A percentile compares a stretch with the other conserved stretches of the same genome.
Evolutionary conservation across 371 early-diverging fungal genomes (phyloP).

Genomic region (Batkoa obscura): DNA sequence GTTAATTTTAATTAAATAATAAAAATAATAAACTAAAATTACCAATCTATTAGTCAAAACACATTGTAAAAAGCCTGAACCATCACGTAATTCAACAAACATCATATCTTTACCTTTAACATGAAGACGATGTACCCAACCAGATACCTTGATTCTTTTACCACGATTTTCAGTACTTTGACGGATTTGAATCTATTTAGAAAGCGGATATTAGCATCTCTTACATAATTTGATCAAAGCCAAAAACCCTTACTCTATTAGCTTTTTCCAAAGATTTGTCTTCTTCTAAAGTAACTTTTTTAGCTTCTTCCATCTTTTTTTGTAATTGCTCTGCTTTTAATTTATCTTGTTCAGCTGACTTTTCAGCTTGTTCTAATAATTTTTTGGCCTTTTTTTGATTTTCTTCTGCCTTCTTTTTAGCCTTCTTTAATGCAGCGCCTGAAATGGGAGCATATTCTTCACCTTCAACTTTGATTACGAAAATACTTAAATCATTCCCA

Average conservation of each 20-base stretch:
- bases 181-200: slow-evolving; percentile 56
- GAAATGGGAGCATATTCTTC: slow-evolving; percentile 53
- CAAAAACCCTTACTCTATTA: slow-evolving; percentile 23
- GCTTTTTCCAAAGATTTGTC: slow-evolving; percentile 64
- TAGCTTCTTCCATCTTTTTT: slow-evolving; percentile 67
- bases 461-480: slow-evolving; percentile 38
- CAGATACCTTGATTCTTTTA: slow-evolving; percentile 69
- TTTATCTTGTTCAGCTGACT: slow-evolving; percentile 42
- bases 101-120: slow-evolving; percentile 94
- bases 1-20: neutral
- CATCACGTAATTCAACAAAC: slow-evolving; percentile 88
- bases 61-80: slow-evolving; percentile 86
- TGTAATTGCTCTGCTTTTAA: slow-evolving; percentile 51
- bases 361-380: slow-evolving; percentile 39
- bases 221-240: neutral
- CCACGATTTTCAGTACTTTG: slow-evolving; percentile 44
- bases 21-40: slow-evolving; percentile 11
- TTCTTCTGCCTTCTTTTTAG: slow-evolving; percentile 55
- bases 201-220: too few relatives aligned
- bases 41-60: slow-evolving; percentile 73
- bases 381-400: slow-evolving; percentile 49
- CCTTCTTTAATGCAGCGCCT: slow-evolving; percentile 83
- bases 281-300: slow-evolving; percentile 48
- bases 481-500: slow-evolving; percentile 19
- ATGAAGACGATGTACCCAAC: slow-evolving; percentile 93